Evolutionary conservation across 306 rosid species (phyloP), one percentile per base, ranked within the genome.

Genomic region (Citrullus colocynthis): DNA sequence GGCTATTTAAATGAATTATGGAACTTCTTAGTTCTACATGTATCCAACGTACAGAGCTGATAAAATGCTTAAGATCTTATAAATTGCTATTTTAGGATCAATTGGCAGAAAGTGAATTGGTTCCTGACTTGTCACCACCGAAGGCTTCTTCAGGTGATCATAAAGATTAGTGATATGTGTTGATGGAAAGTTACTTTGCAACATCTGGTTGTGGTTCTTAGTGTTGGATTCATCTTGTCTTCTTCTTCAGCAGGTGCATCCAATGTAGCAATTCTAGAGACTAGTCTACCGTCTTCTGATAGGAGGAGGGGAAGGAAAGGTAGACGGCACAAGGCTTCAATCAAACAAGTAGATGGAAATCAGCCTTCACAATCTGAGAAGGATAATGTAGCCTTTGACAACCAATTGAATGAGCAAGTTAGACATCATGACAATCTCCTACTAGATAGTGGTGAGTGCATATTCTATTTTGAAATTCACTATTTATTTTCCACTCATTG

Each of bases 291-390:
- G 72, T 78, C 87, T 56, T 49, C 89, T 80, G 96, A 88, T 78
- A 83, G 88, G 76, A 93, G 87, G 37, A 63, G 86, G 54, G 96
- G 90, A 16, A 92, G 81, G 89, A 91, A 80, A 83, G 85, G 88
- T 73, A 88, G 86, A 83, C 85, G 97, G 39, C 92, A 81, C 24
- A 92, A 80, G 83, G 87, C 81, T 87, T 84, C 90, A 80, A 79
- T 91, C 65, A 92, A 79, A 82, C 57, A 78, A 71, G 71, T 79
- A 64, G 93, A 88, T 69, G 93, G 87, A 84, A 91, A 78, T 78
- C 89, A 81, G 71, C 41, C 69, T 44, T 74, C 79, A 69, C 64
- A 85, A 51, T 78, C 81, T 70, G 89, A 80, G 56, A 86, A 79
- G 70, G 85, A 89, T 63, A 89, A 55, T 80, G 74, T 14, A 44